Base-by-base conservation (phyloP, 768 basidiomycete species). In the Phlegmacium glaucopus region DNA sequence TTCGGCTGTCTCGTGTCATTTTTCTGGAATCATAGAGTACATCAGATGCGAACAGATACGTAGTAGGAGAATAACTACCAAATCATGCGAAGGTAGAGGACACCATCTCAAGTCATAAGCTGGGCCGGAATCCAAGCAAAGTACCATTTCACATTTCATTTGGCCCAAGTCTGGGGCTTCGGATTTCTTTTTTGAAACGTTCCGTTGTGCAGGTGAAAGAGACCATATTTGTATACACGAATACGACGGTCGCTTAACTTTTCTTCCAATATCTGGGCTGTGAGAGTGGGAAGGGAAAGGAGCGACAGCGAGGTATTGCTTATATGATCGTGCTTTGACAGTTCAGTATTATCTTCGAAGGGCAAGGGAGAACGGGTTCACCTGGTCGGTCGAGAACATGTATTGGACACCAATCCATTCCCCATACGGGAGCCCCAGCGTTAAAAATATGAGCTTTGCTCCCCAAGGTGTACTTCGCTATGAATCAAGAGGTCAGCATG, bases 201-300 rank as follows among this genome's bases (percentile, higher is more conserved):
- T 25, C 16, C 44, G 45, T 13, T 52, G 39, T 10, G 55, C 51
- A 30, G 62, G 59, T 11, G 62, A 52, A 30, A 79, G 54, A 13
- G 79, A 74, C 96, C 96, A 99, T 39, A 99, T 84, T 59, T 99
- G 94, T 30, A 99, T 77, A 45, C 84, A 87, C 0, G 85, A 80
- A 7, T 72, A 69, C 2, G 68, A 72, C 0, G 87, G 85, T 6
- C 80, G 72, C 3, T 63, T 52, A 2, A 72, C 70, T 41, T 80
- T 81, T 34, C 74, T 70, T 9, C 90, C 90, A 18, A 94, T 78
- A 26, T 76, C 70, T 0, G 86, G 87, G 0, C 79, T 75, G 51
- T 87, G 80, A 0, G 77, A 72, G 11, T 69, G 72, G 4, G 86
- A 80, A 2, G 87, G 82, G 45, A 87, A 79, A 1, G 87, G 82